Percentiles rank a stretch among this genome's conserved stretches.
These are phyloP conservation scores for Nitzschia palea DNA, from an alignment of 108 stramenopile species.

Conservation along the genomic window DNA sequence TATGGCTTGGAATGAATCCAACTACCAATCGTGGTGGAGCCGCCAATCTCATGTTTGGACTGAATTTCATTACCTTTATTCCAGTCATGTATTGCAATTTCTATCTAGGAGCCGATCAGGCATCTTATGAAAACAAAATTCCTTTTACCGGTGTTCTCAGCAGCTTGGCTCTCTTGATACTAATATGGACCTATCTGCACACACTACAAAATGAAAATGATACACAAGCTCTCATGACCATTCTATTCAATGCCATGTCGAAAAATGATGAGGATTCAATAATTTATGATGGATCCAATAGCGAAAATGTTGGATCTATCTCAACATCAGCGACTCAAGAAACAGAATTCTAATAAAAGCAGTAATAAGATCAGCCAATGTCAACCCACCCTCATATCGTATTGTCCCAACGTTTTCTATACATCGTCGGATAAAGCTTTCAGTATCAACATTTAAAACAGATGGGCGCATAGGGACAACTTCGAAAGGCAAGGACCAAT, in stretches of 20 bases:
- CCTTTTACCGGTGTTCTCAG: constrained; percentile 59
- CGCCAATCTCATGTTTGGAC: constrained; percentile 42
- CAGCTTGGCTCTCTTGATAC: constrained; percentile 53
- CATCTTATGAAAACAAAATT: constrained; percentile 50
- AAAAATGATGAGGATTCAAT: not conserved
- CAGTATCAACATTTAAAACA: too few relatives aligned
- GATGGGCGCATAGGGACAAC: too few relatives aligned
- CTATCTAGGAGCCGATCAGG: constrained; percentile 50
- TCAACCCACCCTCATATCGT: too few relatives aligned
- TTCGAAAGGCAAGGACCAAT: too few relatives aligned
- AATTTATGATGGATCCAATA: too few relatives aligned
- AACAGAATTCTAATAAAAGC: constrained; percentile 34
- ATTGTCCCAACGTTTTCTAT: too few relatives aligned
- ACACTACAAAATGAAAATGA: constrained; percentile 48
- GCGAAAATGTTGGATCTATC: too few relatives aligned
- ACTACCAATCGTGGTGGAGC: constrained; percentile 20
- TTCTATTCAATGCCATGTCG: not conserved
- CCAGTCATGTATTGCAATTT: constrained; percentile 60
- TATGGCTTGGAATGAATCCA: constrained; percentile 41
- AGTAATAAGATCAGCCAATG: too few relatives aligned
- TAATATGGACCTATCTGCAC: constrained; percentile 70
- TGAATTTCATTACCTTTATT: constrained; percentile 71
- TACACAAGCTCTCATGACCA: constrained; percentile 26
- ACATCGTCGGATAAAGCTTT: too few relatives aligned
- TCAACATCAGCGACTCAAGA: too few relatives aligned